These are phyloP conservation scores for Pythium monospermum DNA, from an alignment of 352 stramenopile species.

Conservation along the genomic window DNA sequence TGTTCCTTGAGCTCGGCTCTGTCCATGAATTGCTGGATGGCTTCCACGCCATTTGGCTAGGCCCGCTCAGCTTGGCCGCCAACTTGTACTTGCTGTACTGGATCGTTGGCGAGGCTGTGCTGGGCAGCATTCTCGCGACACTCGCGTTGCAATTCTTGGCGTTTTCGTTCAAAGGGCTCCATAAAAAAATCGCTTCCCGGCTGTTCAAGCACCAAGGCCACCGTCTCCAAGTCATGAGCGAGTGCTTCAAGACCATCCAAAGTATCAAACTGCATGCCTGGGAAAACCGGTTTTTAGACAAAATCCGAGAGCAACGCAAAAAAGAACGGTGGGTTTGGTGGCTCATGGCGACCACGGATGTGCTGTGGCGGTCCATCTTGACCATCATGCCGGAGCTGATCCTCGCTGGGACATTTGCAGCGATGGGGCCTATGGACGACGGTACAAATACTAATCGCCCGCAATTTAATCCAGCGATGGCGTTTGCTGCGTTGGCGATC, in stretches of 20 bases:
- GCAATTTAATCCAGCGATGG: slow-evolving; percentile 5
- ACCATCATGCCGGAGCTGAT: background rate
- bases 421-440: background rate
- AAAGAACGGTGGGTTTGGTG: slow-evolving; percentile 2
- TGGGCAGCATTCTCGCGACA: slow-evolving; percentile 6
- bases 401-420: background rate
- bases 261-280: slow-evolving; percentile 17
- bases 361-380: background rate
- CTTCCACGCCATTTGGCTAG: slow-evolving; percentile 1
- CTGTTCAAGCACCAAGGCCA: slow-evolving; percentile 1
- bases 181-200: background rate
- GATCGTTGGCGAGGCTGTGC: slow-evolving; percentile 12
- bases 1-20: slow-evolving; percentile 10
- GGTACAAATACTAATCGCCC: too few relatives aligned
- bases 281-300: slow-evolving; percentile 7
- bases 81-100: slow-evolving; percentile 17
- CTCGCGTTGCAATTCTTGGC: background rate
- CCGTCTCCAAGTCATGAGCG: slow-evolving; percentile 11
- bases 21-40: background rate
- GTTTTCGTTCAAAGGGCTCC: background rate
- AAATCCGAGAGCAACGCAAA: slow-evolving; percentile 4
- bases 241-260: slow-evolving; percentile 17
- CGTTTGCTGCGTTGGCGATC: slow-evolving; percentile 9
- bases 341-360: background rate
- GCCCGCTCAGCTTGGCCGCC: background rate